Base-by-base conservation (phyloP, 192 early-diverging fungal species). In the Umbelopsis sp. region DNA sequence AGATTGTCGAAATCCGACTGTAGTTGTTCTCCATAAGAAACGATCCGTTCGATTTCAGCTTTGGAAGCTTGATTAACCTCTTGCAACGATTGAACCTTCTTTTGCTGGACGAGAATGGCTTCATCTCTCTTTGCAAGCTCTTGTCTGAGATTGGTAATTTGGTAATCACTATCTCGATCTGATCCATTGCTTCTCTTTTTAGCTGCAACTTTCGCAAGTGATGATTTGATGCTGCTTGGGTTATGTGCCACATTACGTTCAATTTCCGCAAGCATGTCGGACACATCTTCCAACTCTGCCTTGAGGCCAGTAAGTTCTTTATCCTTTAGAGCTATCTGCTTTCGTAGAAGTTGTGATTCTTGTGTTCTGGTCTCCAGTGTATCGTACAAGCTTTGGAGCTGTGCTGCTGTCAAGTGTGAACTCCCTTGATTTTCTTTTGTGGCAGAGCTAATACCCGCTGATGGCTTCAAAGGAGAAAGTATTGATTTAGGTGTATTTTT, bases 121-220 rank as follows among this genome's bases (percentile, higher is more conserved):
- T 62, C 31, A 20, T 62, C 56, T 7, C 56, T 62, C 31, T 62
- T 62, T 0, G 56, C 26, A 62, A 62, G 56, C 56, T 62, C 56
- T 20, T 62, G 56, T 62, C 56, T 29, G 2, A 62, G 31, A 11
- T 34, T 29, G 20, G 56, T 31, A 17, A 62, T 32, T 3, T 31
- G 26, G 8, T 62, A 17, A 20, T 62, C 56, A n/a, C 14, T 49
- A 20, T 49, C 47, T 20, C n/a, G 16, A 21, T 49, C 47, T 49
- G 56, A 29, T 17, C 34, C 56, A 26, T 12, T 62, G 56, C 20
- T 62, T n/a, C 31, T 62, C 31, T 62, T 62, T 26, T 62, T 62
- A 14, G 56, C 56, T 4, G 31, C 56, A 14, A 26, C 56, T 36
- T 62, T 62, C 8, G 56, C 56, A 62, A 62, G 29, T 20, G 56